Percentiles rank a stretch among this genome's conserved stretches.
phyloP scores from a whole-genome alignment of 2,329 filamentous ascomycete genomes.

The Sordariomycetes sp. region DNA sequence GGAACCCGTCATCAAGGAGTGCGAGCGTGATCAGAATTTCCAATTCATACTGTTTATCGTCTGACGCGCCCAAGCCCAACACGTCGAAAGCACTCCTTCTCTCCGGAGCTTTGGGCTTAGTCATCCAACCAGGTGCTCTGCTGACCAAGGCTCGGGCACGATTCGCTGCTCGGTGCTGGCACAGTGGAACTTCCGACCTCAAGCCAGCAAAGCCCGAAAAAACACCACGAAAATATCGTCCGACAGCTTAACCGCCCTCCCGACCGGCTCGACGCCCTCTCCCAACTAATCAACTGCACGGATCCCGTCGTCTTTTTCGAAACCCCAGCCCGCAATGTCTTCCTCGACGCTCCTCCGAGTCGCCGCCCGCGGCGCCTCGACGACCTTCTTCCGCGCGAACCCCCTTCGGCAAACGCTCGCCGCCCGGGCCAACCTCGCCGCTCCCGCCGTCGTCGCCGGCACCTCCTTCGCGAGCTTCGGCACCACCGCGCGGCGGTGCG shows the following conservation, averaged over 20 bases:
- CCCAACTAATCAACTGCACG: background rate
- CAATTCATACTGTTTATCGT: slow-evolving; percentile 3
- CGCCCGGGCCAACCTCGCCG: slow-evolving; percentile 35
- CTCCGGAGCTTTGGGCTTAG: slow-evolving; percentile 7
- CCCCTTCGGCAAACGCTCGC: slow-evolving; percentile 44
- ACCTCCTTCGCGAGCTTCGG: slow-evolving; percentile 46
- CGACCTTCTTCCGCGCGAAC: slow-evolving; percentile 55
- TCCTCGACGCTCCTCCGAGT: slow-evolving; percentile 56
- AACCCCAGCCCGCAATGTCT: slow-evolving; percentile 37
- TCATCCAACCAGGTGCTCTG: slow-evolving; percentile 8
- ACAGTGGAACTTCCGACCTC: slow-evolving; percentile 1
- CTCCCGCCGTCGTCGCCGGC: slow-evolving; percentile 38
- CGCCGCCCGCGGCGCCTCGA: slow-evolving; percentile 55
- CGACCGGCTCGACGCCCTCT: background rate
- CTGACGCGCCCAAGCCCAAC: background rate
- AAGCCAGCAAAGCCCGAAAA: background rate
- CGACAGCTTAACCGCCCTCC: background rate
- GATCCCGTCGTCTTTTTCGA: background rate
- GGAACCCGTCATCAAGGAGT: background rate
- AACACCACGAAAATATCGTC: background rate
- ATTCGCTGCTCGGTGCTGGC: slow-evolving; percentile 2
- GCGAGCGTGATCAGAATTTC: background rate
- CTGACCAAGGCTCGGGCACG: slow-evolving; percentile 3
- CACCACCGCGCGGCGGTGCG: slow-evolving; percentile 45
- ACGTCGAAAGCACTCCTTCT: background rate